Conservation (phyloP, 148 eudicot species). For the Polygonum maritimum region DNA sequence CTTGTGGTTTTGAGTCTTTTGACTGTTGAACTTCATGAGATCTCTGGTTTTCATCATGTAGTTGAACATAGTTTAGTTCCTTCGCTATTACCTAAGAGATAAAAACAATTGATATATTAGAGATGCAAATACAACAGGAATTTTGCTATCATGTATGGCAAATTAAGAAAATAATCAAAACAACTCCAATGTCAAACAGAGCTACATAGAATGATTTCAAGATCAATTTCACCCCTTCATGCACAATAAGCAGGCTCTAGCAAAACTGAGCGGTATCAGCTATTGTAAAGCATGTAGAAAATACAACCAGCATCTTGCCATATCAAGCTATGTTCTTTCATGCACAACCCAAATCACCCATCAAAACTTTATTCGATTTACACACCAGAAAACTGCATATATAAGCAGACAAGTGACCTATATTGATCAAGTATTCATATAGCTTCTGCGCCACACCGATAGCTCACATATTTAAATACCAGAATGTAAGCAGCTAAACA, state of each 20-base stretch:
- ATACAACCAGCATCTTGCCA: neutral
- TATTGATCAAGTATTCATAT: neutral
- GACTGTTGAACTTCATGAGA: constrained; percentile 12
- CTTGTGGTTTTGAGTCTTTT: constrained; percentile 18
- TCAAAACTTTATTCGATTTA: neutral
- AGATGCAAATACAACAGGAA: neutral
- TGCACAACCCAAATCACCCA: neutral
- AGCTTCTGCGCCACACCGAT: neutral
- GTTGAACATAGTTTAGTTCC: constrained; percentile 48
- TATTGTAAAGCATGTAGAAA: neutral
- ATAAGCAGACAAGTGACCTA: neutral
- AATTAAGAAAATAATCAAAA: neutral
- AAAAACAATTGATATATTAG: neutral
- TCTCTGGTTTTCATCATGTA: constrained; percentile 18
- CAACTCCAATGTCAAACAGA: neutral
- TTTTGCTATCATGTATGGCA: neutral
- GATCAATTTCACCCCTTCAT: neutral
- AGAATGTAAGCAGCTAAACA: neutral
- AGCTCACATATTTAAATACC: neutral
- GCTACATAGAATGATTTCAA: neutral
- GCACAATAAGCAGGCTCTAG: neutral
- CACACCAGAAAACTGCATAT: neutral
- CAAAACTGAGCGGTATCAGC: neutral
- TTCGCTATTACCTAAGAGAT: constrained; percentile 38
- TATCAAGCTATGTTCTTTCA: neutral